phyloP scores from a whole-genome alignment of 768 basidiomycete genomes.

The Gymnopilus junonius region DNA sequence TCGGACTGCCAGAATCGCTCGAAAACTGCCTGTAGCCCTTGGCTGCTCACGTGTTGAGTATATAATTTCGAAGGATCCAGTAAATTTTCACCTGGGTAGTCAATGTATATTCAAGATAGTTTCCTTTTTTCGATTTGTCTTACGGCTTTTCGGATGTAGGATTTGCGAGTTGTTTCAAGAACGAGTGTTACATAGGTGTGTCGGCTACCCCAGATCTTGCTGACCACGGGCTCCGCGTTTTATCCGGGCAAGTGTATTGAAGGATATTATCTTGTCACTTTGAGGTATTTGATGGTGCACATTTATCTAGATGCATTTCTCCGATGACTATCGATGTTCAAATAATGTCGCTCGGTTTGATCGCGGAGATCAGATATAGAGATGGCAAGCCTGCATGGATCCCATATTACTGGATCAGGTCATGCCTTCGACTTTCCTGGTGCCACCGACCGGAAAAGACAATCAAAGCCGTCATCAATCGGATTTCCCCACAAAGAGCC shows the following conservation, averaged over 20 bases:
- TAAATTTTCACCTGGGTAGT: neutral
- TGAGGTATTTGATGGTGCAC: slow-evolving; percentile 9
- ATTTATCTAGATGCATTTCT: slow-evolving; percentile 17
- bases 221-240: slow-evolving; percentile 10
- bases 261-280: no score
- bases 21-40: neutral
- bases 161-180: neutral
- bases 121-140: no score
- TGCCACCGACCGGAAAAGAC: slow-evolving; percentile 3
- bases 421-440: neutral
- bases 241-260: slow-evolving; percentile 15
- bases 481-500: neutral
- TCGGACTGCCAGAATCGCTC: neutral
- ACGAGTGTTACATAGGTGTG: neutral
- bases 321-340: slow-evolving; percentile 4
- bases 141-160: neutral
- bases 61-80: neutral
- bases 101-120: no score
- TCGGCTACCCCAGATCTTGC: neutral
- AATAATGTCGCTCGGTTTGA: neutral
- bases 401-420: slow-evolving; percentile 3
- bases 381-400: neutral
- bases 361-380: slow-evolving; percentile 10
- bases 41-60: neutral
- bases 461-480: neutral